Evolutionary conservation across 1,284 basidiomycete genomes (phyloP).

Genomic region (Puccinia polysora): DNA sequence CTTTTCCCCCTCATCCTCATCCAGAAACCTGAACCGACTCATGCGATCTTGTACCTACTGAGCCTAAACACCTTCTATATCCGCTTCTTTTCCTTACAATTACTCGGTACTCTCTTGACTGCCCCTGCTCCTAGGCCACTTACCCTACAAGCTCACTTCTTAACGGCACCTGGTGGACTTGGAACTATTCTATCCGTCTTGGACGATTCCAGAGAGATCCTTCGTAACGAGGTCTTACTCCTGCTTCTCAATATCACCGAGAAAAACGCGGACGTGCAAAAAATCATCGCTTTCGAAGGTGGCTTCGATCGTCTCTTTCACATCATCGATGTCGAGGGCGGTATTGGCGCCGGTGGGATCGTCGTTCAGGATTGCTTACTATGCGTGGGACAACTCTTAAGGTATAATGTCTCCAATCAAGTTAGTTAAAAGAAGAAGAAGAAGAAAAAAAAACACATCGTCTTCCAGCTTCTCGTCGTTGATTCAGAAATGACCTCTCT

Average conservation of each 20-base stretch:
- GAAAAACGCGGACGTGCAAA: slow-evolving; percentile 90
- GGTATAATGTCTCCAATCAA: slow-evolving; percentile 93
- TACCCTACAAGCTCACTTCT: slow-evolving; percentile 78
- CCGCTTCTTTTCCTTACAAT: slow-evolving; percentile 78
- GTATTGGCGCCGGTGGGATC: slow-evolving; percentile 79
- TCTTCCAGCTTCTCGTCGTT: too few species aligned
- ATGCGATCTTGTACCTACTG: slow-evolving; percentile 74
- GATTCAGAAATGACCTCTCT: too few species aligned
- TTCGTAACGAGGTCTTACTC: slow-evolving; percentile 70
- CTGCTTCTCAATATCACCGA: slow-evolving; percentile 75
- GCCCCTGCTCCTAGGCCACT: slow-evolving; percentile 63
- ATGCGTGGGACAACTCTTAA: slow-evolving; percentile 75
- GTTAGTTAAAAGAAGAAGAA: too few species aligned
- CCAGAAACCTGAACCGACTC: slow-evolving; percentile 65
- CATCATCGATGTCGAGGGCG: slow-evolving; percentile 79
- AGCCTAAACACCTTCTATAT: slow-evolving; percentile 71
- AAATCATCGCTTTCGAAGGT: slow-evolving; percentile 93
- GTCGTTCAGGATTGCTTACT: slow-evolving; percentile 79
- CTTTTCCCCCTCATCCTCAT: slow-evolving; percentile 57
- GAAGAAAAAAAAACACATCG: too few species aligned
- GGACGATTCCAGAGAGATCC: slow-evolving; percentile 75
- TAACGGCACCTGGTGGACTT: slow-evolving; percentile 73
- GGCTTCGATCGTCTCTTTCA: slow-evolving; percentile 93
- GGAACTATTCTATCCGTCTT: slow-evolving; percentile 64
- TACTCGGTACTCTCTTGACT: slow-evolving; percentile 70